phyloP scores from a whole-genome alignment of 1,139 yeast genomes.

The Suhomyces guaymorum region DNA sequence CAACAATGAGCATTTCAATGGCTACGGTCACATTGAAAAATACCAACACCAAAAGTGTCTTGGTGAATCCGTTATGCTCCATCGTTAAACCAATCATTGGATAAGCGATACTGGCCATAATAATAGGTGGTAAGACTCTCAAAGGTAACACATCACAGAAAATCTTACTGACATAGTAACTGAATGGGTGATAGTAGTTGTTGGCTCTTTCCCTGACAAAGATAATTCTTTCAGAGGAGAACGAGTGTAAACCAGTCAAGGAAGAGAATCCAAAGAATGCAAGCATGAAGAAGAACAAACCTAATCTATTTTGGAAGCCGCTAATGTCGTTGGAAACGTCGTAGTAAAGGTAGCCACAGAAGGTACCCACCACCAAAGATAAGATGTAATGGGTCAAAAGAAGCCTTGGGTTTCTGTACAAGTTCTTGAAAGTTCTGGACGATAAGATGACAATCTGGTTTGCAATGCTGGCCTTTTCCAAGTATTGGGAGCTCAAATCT shows the following conservation, averaged over 20 bases:
- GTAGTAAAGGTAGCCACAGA: conserved; percentile 85
- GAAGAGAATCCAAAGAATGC: conserved; percentile 94
- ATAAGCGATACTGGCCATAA: conserved; percentile 81
- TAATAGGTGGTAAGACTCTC: conserved; percentile 84
- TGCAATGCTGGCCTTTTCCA: conserved; percentile 54
- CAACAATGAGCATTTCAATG: conserved; percentile 80
- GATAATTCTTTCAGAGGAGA: conserved; percentile 82
- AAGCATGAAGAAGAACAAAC: conserved; percentile 83
- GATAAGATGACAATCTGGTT: conserved; percentile 71
- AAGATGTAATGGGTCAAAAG: conserved; percentile 79
- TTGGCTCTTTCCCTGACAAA: conserved; percentile 92
- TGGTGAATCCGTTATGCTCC: conserved; percentile 75
- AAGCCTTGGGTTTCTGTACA: conserved; percentile 87
- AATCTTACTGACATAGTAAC: conserved; percentile 83
- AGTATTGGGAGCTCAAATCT: conserved; percentile 38
- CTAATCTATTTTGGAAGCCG: conserved; percentile 94
- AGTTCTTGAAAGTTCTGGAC: conserved; percentile 85
- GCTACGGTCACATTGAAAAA: conserved; percentile 87
- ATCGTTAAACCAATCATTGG: conserved; percentile 88
- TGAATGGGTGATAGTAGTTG: conserved; percentile 83
- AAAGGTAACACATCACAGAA: conserved; percentile 88
- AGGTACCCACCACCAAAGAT: conserved; percentile 72
- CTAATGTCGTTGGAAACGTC: conserved; percentile 83
- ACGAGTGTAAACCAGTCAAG: conserved; percentile 85
- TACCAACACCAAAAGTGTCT: conserved; percentile 67